phyloP scores from a whole-genome alignment of 192 early-diverging fungal species.

The Coemansia sp. region DNA sequence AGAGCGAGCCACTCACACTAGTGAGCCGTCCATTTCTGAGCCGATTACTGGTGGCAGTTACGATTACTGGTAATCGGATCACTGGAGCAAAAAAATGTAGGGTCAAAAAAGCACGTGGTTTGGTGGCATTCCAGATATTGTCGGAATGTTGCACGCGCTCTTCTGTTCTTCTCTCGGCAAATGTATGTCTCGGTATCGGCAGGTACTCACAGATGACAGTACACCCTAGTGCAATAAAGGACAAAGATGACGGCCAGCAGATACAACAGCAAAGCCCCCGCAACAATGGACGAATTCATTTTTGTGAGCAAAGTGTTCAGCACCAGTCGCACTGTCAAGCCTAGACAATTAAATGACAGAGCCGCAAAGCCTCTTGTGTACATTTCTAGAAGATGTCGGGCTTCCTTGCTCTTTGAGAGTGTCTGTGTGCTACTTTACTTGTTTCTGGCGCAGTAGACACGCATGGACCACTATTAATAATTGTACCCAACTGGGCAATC shows the following conservation, averaged over 20 bases:
- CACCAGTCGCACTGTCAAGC: neutral
- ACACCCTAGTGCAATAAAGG: neutral
- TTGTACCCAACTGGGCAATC: neutral
- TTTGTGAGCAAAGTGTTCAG: neutral
- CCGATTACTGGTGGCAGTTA: neutral
- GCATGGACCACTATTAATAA: conserved; percentile 17
- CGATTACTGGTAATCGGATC: conserved; percentile 4
- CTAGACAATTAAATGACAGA: neutral
- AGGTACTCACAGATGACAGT: neutral
- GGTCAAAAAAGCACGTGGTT: neutral
- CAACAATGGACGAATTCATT: neutral
- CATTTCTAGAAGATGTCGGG: neutral
- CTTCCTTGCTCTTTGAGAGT: neutral
- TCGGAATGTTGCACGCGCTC: neutral
- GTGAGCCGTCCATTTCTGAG: neutral
- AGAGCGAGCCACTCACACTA: neutral
- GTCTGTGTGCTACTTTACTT: neutral
- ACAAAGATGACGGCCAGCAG: neutral
- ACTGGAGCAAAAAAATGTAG: neutral
- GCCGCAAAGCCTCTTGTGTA: neutral
- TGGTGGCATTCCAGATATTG: neutral
- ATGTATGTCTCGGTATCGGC: neutral
- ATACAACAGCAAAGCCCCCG: neutral
- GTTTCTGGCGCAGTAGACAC: conserved; percentile 9
- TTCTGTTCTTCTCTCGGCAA: neutral